Conservation (phyloP, 2,329 filamentous ascomycete genomes). For the Coniella vitis region DNA sequence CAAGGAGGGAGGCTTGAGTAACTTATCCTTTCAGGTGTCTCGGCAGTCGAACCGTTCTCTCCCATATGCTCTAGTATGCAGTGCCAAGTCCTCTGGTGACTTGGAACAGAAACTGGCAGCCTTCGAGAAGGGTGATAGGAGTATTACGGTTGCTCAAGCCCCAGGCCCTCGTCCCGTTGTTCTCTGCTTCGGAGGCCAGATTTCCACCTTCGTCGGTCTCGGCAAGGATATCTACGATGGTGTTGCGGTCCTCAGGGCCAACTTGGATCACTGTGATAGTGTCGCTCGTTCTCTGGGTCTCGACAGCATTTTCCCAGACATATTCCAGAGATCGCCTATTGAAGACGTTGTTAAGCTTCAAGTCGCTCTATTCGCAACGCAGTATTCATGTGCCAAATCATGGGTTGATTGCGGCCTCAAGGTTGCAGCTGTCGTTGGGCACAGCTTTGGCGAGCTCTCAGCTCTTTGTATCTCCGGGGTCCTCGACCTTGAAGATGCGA, state of each 20-base stretch:
- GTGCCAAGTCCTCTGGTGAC: slow-evolving; percentile 21
- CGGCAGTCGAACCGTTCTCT: slow-evolving; percentile 25
- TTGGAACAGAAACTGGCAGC: slow-evolving; percentile 11
- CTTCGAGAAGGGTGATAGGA: background rate
- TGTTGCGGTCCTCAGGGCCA: slow-evolving; percentile 17
- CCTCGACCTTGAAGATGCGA: slow-evolving; percentile 23
- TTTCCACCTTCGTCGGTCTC: slow-evolving; percentile 26
- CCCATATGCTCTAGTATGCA: slow-evolving; percentile 19
- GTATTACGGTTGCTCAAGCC: background rate
- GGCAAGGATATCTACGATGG: slow-evolving; percentile 24
- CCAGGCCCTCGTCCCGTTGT: background rate
- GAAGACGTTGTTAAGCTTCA: slow-evolving; percentile 25
- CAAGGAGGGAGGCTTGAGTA: background rate
- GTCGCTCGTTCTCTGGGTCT: slow-evolving; percentile 15
- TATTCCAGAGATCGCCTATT: slow-evolving; percentile 24
- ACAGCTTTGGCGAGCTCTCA: slow-evolving; percentile 36
- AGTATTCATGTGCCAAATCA: slow-evolving; percentile 29
- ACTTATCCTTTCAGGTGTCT: slow-evolving; percentile 27
- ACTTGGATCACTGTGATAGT: slow-evolving; percentile 21
- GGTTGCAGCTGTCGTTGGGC: slow-evolving; percentile 27
- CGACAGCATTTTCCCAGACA: slow-evolving; percentile 24
- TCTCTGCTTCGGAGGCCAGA: slow-evolving; percentile 18
- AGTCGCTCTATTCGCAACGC: slow-evolving; percentile 30
- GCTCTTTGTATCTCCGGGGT: slow-evolving; percentile 30
- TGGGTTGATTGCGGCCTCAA: slow-evolving; percentile 30